Evolutionary conservation across 83 land plant species (phyloP).

Genomic region (Picea abies): DNA sequence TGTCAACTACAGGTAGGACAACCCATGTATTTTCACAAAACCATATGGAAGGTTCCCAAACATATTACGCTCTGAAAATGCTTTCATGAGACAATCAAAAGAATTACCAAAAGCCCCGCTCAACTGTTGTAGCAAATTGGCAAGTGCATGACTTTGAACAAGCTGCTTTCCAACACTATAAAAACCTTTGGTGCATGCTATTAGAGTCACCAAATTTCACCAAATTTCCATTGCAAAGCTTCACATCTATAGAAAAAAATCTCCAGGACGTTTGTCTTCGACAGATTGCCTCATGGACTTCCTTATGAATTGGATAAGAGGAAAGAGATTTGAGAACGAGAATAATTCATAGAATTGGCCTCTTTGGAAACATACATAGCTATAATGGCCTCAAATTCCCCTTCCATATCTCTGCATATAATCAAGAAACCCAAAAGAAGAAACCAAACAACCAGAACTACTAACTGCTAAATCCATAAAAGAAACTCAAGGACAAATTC

Average conservation of each 20-base stretch:
- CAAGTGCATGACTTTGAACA: conserved; percentile 21
- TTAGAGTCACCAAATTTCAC: conserved; percentile 33
- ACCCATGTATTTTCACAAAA: conserved; percentile 96
- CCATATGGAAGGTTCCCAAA: conserved; percentile 97
- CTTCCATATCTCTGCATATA: background rate
- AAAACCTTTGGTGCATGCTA: conserved; percentile 72
- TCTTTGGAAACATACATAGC: conserved; percentile 53
- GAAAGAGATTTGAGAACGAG: conserved; percentile 74
- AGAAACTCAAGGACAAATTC: no score
- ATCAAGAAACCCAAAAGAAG: no score
- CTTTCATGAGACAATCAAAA: conserved; percentile 81
- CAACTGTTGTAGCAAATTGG: conserved; percentile 54
- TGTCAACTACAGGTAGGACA: conserved; percentile 72
- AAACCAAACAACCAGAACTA: no score
- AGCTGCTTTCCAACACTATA: conserved; percentile 66
- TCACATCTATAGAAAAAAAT: conserved; percentile 84
- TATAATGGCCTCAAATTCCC: conserved; percentile 37
- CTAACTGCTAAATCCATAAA: no score
- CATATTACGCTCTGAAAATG: conserved; percentile 80
- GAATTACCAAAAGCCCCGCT: conserved; percentile 92
- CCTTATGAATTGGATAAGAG: conserved; percentile 68
- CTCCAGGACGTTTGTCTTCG: conserved; percentile 43
- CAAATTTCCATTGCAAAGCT: conserved; percentile 88
- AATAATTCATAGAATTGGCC: conserved; percentile 91
- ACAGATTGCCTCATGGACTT: conserved; percentile 36